Evolutionary conservation across 768 basidiomycete genomes (phyloP).

Genomic region (Tephrocybe rancida): DNA sequence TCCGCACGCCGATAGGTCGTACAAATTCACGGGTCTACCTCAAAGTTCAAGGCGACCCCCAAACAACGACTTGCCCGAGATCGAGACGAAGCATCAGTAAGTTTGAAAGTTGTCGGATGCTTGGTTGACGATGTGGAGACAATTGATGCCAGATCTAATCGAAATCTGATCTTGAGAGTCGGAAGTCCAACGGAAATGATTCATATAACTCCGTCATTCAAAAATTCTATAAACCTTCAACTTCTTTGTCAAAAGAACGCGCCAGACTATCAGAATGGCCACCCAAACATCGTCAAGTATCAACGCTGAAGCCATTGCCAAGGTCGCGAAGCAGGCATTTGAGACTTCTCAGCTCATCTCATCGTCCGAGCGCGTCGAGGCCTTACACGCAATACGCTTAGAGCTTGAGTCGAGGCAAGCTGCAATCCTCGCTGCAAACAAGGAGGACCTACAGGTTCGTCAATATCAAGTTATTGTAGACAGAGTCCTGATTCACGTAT

Average conservation of each 20-base stretch:
- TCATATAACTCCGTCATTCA: not conserved
- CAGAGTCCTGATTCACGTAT: conserved; percentile 3
- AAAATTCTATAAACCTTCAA: not conserved
- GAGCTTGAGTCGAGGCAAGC: conserved; percentile 67
- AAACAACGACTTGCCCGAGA: no score
- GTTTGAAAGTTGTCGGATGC: no score
- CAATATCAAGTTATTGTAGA: not conserved
- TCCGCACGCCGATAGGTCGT: no score
- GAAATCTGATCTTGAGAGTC: conserved; percentile 16
- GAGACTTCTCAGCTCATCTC: conserved; percentile 83
- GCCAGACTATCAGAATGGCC: conserved; percentile 3
- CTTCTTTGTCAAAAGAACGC: not conserved
- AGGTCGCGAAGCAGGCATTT: conserved; percentile 80
- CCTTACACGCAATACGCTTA: conserved; percentile 68
- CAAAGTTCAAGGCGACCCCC: no score
- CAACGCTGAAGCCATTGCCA: conserved; percentile 66
- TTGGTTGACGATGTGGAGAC: no score
- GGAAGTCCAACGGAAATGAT: conserved; percentile 9
- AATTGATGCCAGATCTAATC: not conserved
- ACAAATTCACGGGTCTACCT: no score
- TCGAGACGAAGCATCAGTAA: no score
- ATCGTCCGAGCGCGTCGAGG: conserved; percentile 65
- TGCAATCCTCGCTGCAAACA: conserved; percentile 80
- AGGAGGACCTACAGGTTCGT: conserved; percentile 73
- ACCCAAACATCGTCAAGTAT: conserved; percentile 22